Base-by-base conservation (phyloP, 306 rosid genomes). In the Fragaria vesca region DNA sequence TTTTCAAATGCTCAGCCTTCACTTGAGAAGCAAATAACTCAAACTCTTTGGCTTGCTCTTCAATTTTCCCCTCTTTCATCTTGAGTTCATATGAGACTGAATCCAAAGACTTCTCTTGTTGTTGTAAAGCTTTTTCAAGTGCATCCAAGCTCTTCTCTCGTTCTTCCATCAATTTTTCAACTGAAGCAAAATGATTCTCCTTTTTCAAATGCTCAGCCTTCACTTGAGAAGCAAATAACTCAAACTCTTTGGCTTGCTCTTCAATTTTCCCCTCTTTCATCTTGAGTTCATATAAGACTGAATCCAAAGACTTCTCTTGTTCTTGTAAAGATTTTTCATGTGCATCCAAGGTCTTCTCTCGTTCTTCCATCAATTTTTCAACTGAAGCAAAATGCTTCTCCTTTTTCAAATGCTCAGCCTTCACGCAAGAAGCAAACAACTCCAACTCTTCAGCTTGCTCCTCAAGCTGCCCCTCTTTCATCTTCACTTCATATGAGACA, bases 391-490 rank as follows among this genome's bases (percentile, higher is more conserved):
- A 24, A 12, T 60, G 36, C 66, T 60, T 60, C 12, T 57, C 34
- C 3, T 4, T 24, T 21, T 24, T 17, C 2, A 2, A 58, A 5
- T 13, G 36, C 46, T 79, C 76, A 47, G 24, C 43, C 38, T 43
- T 58, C 42, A 71, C 21, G 55, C 34, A 4, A 55, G 28, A 55
- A 55, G 12, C 84, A 55, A 10, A 60, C 20, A 8, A 58, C 17
- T 82, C 80, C 45, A 83, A 63, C 71, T 85, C 77, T 52, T 2
- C 80, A 21, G 18, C 68, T 55, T 45, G 30, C 54, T 34, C 68
- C 4, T 21, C 32, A 57, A 57, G 30, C 3, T 3, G 0, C 5
- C 63, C 7, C 26, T 54, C 61, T 0, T 54, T 54, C 61, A 17
- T 54, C 24, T 20, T 20, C 21, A 80, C 28, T 8, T 32, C 34